Conservation (phyloP, 78 protist genomes). For the Protostelium mycophagum region DNA sequence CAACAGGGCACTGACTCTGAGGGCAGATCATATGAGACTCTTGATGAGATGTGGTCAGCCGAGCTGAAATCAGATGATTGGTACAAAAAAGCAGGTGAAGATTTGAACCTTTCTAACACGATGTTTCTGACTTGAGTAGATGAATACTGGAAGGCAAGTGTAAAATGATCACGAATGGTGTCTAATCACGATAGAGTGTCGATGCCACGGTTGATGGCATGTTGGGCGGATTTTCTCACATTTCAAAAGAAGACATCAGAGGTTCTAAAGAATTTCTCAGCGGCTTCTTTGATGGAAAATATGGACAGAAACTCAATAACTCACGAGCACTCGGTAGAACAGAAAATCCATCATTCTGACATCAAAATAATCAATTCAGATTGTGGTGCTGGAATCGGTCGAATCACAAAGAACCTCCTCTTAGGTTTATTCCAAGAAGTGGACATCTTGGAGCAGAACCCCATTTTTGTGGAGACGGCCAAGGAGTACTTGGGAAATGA, state of each 20-base stretch:
- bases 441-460: slow-evolving; percentile 74
- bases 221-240: slow-evolving; percentile 60
- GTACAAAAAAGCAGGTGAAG: neutral
- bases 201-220: slow-evolving; percentile 70
- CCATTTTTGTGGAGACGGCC: slow-evolving; percentile 62
- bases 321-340: neutral
- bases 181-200: slow-evolving; percentile 5
- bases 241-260: slow-evolving; percentile 26
- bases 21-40: neutral
- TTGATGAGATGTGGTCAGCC: neutral
- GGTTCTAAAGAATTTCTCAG: slow-evolving; percentile 16
- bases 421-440: slow-evolving; percentile 53
- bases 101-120: neutral
- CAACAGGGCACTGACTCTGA: neutral
- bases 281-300: slow-evolving; percentile 9
- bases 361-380: slow-evolving; percentile 36
- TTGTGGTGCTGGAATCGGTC: slow-evolving; percentile 89
- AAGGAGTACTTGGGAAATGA: slow-evolving; percentile 17
- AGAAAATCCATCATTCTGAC: no score
- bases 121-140: slow-evolving; percentile 8
- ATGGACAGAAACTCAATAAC: neutral
- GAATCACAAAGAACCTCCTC: slow-evolving; percentile 61
- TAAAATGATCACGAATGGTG: neutral
- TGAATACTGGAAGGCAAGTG: slow-evolving; percentile 47
- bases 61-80: neutral